Percentiles rank a stretch among this genome's conserved stretches.
These are phyloP conservation scores for Pterocarpus macrocarpus DNA, from an alignment of 306 rosid species.

Conservation along the genomic window DNA sequence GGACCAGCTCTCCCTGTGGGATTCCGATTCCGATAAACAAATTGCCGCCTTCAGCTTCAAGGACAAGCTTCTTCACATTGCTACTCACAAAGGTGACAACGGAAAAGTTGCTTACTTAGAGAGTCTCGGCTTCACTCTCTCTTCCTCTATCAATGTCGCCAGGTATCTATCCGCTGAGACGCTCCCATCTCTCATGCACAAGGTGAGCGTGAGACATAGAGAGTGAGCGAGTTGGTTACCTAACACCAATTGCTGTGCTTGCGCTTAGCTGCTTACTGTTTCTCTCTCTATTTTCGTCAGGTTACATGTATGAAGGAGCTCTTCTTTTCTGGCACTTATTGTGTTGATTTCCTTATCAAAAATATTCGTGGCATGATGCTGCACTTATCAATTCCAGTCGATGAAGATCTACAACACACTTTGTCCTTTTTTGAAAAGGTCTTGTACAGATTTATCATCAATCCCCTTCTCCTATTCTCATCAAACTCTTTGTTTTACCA, in stretches of 20 bases:
- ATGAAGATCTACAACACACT: slow-evolving; percentile 82
- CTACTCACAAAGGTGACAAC: slow-evolving; percentile 71
- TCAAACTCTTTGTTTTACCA: background rate
- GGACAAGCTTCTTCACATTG: slow-evolving; percentile 68
- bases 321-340: slow-evolving; percentile 64
- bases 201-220: slow-evolving; percentile 17
- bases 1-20: slow-evolving; percentile 73
- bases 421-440: slow-evolving; percentile 89
- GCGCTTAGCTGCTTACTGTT: background rate
- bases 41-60: slow-evolving; percentile 54
- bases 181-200: slow-evolving; percentile 66
- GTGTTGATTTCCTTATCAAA: slow-evolving; percentile 54
- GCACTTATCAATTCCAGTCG: slow-evolving; percentile 75
- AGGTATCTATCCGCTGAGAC: slow-evolving; percentile 68
- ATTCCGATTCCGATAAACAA: slow-evolving; percentile 21
- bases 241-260: background rate
- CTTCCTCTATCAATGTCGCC: slow-evolving; percentile 84
- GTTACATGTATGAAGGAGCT: slow-evolving; percentile 76
- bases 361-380: slow-evolving; percentile 74
- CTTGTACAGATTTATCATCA: background rate
- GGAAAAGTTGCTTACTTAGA: slow-evolving; percentile 87
- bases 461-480: background rate
- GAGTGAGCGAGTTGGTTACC: background rate
- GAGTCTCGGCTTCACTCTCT: slow-evolving; percentile 73
- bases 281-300: background rate